These are phyloP conservation scores for Malus hybrid DNA, from an alignment of 331 rosid genomes.

Conservation along the genomic window DNA sequence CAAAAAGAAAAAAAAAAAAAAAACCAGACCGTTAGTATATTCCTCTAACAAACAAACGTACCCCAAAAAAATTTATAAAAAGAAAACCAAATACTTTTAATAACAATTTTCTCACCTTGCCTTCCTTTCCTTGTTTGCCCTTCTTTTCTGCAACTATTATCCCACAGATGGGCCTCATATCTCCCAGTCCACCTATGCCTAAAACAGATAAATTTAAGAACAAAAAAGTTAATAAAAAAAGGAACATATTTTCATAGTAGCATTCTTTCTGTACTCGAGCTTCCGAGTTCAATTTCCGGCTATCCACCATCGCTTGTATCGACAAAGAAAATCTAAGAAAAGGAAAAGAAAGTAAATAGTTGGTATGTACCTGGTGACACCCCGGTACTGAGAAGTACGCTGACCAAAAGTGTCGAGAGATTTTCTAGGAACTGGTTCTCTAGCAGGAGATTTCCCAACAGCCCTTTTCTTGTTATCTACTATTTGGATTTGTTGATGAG, in stretches of 20 bases:
- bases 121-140: conserved; percentile 99
- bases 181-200: conserved; percentile 99
- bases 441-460: conserved; percentile 36
- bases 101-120: conserved; percentile 45
- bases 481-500: conserved; percentile 22
- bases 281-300: too few relatives aligned
- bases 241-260: not conserved
- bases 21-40: conserved; percentile 17
- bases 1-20: conserved; percentile 19
- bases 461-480: conserved; percentile 58
- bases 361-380: conserved; percentile 68
- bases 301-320: too few relatives aligned
- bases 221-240: not conserved
- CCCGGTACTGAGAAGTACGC: conserved; percentile 95
- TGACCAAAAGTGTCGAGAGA: conserved; percentile 96
- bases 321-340: not conserved
- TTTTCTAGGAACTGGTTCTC: conserved; percentile 81
- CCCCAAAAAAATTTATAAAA: not conserved
- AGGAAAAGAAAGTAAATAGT: not conserved
- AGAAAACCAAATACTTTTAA: not conserved
- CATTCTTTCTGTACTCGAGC: not conserved
- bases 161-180: conserved; percentile 99
- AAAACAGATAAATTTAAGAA: not conserved
- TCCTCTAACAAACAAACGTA: conserved; percentile 2
- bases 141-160: conserved; percentile 97